Evolutionary conservation across 1,139 yeast genomes (phyloP).

Genomic region (Saccharomyces hybrid): DNA sequence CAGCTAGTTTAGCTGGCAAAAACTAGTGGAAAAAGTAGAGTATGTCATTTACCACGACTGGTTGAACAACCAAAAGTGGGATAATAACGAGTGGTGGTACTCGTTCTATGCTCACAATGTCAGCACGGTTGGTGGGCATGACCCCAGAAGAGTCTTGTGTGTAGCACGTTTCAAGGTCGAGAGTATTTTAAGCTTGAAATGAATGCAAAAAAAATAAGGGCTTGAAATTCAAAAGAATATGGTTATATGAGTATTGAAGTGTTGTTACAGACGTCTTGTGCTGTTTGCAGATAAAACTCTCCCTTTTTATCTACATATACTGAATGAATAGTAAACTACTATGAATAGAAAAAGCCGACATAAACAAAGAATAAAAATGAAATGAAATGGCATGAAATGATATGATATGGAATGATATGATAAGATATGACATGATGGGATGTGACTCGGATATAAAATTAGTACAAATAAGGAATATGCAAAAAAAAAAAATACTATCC

Average conservation of each 20-base stretch:
- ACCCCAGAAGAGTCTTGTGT: too few relatives aligned
- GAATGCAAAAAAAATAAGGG: background rate
- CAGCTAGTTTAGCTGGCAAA: too few relatives aligned
- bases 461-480: background rate
- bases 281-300: conserved; percentile 1
- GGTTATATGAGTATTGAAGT: background rate
- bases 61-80: background rate
- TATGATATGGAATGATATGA: background rate
- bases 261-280: background rate
- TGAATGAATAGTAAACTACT: background rate
- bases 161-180: background rate
- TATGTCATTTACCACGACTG: too few relatives aligned
- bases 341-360: conserved; percentile 1
- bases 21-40: too few relatives aligned
- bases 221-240: background rate
- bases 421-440: background rate
- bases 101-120: background rate
- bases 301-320: background rate
- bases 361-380: background rate
- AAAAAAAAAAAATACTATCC: conserved; percentile 2
- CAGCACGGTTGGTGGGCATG: background rate
- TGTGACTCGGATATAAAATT: background rate
- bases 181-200: background rate
- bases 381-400: background rate
- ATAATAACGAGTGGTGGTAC: background rate